Evolutionary conservation across 2,329 filamentous ascomycete species (phyloP).

Genomic region (Zalaria obscura): DNA sequence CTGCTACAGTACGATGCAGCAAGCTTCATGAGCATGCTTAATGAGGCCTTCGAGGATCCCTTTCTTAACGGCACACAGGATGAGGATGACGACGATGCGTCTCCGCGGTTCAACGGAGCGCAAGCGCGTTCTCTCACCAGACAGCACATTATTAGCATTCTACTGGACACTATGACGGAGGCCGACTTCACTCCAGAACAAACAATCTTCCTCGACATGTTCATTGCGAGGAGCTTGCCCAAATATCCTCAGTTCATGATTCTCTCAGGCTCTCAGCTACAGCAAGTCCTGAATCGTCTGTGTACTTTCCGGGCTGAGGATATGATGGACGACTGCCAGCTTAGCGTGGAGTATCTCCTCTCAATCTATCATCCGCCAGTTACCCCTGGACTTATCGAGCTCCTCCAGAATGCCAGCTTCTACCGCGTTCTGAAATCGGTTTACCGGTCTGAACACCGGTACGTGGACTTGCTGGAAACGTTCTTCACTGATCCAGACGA

Average conservation of each 20-base stretch:
- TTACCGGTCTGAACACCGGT: conserved; percentile 68
- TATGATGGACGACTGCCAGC: conserved; percentile 81
- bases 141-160: conserved; percentile 82
- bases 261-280: conserved; percentile 72
- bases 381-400: conserved; percentile 57
- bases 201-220: conserved; percentile 95
- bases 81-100: conserved; percentile 39
- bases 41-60: conserved; percentile 91
- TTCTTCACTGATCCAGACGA: conserved; percentile 80
- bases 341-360: conserved; percentile 91
- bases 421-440: conserved; percentile 84
- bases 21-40: conserved; percentile 87
- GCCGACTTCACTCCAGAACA: conserved; percentile 64
- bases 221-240: conserved; percentile 85
- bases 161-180: conserved; percentile 78
- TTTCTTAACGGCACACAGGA: conserved; percentile 76
- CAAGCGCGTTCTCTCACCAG: conserved; percentile 40
- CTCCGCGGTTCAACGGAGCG: conserved; percentile 10
- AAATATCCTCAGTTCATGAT: conserved; percentile 96
- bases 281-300: conserved; percentile 64
- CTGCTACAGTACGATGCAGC: conserved; percentile 80
- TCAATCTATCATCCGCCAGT: conserved; percentile 88
- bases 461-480: conserved; percentile 59
- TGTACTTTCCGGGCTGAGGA: conserved; percentile 72
- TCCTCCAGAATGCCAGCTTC: conserved; percentile 69